Conservation (phyloP, 2,329 filamentous ascomycete species). For the Zasmidium cellare region DNA sequence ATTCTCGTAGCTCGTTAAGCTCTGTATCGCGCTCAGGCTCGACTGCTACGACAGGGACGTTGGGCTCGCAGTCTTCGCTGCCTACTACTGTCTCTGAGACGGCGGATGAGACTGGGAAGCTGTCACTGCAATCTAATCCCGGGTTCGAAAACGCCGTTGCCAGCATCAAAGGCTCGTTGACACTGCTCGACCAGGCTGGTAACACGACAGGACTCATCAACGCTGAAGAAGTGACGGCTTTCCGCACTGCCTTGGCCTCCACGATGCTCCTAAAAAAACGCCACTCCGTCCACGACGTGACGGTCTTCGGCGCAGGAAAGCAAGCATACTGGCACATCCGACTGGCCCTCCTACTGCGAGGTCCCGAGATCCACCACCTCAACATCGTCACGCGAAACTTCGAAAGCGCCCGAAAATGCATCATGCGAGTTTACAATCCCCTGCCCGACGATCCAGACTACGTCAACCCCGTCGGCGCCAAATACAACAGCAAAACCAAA, state of each 20-base stretch:
- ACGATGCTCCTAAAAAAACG: constrained; percentile 65
- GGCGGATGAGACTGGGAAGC: constrained; percentile 18
- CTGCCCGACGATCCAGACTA: constrained; percentile 36
- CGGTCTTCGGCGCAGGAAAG: constrained; percentile 83
- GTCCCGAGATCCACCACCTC: constrained; percentile 70
- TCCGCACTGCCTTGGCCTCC: constrained; percentile 65
- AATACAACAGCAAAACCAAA: constrained; percentile 49
- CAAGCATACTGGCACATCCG: constrained; percentile 96
- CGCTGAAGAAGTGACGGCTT: constrained; percentile 68
- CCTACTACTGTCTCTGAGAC: constrained; percentile 26
- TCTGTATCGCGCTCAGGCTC: constrained; percentile 31
- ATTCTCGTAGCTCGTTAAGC: constrained; percentile 29
- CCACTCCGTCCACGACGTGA: constrained; percentile 69
- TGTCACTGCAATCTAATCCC: constrained; percentile 6
- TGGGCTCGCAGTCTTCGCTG: constrained; percentile 27
- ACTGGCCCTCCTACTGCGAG: constrained; percentile 72
- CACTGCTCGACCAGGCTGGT: constrained; percentile 59
- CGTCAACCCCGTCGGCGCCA: constrained; percentile 34
- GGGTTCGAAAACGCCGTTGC: constrained; percentile 26
- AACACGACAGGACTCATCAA: constrained; percentile 64
- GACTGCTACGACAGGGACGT: constrained; percentile 25
- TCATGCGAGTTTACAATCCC: constrained; percentile 56
- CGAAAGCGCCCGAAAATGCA: constrained; percentile 54
- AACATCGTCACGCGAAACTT: constrained; percentile 81
- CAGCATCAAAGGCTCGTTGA: constrained; percentile 59